Evolutionary conservation across 208 protist genomes (phyloP).

Genomic region (Balamuthia mandrillaris): DNA sequence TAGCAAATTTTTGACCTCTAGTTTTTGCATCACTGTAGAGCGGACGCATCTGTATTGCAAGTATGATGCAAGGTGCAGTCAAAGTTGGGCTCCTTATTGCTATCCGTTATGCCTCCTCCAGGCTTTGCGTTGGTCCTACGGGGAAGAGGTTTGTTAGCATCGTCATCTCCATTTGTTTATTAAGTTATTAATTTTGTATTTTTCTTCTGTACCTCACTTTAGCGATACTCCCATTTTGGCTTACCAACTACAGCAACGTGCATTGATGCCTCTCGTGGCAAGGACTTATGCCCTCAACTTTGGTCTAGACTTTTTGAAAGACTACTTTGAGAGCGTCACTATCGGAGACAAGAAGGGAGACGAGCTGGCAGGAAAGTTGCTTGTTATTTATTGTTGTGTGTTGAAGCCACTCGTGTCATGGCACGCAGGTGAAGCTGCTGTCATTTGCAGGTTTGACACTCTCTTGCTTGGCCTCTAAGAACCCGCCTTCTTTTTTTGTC

Average conservation of each 20-base stretch:
- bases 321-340: conserved; percentile 32
- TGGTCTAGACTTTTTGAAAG: conserved; percentile 57
- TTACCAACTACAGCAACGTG: conserved; percentile 59
- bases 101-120: conserved; percentile 41
- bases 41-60: background rate
- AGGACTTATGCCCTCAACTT: conserved; percentile 53
- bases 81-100: conserved; percentile 43
- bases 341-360: background rate
- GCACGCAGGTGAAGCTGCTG: conserved; percentile 1
- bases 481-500: background rate
- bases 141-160: conserved; percentile 17
- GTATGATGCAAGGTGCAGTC: background rate
- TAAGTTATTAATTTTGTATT: background rate
- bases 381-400: conserved; percentile 43
- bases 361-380: background rate
- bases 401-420: conserved; percentile 54
- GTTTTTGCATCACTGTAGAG: background rate
- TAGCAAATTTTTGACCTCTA: too few species aligned
- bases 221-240: conserved; percentile 55
- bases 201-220: too few species aligned
- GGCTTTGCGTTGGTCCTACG: conserved; percentile 37
- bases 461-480: background rate
- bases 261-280: conserved; percentile 56
- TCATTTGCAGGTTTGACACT: background rate
- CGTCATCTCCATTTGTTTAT: background rate